phyloP scores from a whole-genome alignment of 305 asterid genomes.

The Solanum aculeatissimum region DNA sequence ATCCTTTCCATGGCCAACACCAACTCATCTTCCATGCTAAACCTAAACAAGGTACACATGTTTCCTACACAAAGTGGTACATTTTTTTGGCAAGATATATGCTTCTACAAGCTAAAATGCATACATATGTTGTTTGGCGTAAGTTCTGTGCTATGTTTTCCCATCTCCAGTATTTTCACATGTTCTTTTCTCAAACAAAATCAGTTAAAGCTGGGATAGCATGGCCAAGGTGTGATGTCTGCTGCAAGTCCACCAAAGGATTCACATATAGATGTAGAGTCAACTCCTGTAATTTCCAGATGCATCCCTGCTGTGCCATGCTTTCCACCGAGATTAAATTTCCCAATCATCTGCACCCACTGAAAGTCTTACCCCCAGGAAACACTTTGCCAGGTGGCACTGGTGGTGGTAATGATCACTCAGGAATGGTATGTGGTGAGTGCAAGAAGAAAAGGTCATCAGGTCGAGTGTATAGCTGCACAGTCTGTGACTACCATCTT shows the following conservation, averaged over 20 bases:
- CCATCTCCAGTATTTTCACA: neutral
- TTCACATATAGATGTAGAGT: constrained; percentile 65
- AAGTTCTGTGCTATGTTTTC: neutral
- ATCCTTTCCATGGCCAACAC: constrained; percentile 84
- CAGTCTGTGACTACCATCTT: constrained; percentile 52
- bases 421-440: constrained; percentile 24
- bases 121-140: neutral
- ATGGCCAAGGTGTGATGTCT: constrained; percentile 70
- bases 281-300: constrained; percentile 55
- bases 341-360: constrained; percentile 38
- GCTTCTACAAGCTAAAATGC: neutral
- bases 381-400: neutral
- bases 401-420: neutral
- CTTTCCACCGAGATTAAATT: constrained; percentile 36
- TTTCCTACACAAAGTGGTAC: neutral
- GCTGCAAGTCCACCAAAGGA: constrained; percentile 59
- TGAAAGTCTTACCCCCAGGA: constrained; percentile 40
- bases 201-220: constrained; percentile 43
- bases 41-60: constrained; percentile 47
- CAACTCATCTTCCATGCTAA: constrained; percentile 71
- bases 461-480: constrained; percentile 61
- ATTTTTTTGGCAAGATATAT: neutral
- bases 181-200: neutral
- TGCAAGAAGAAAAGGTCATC: constrained; percentile 51
- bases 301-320: constrained; percentile 93